Percentiles rank a stretch among this genome's conserved stretches.
Conservation (phyloP, 352 stramenopile genomes). For the Globisporangium uncinulatum region DNA sequence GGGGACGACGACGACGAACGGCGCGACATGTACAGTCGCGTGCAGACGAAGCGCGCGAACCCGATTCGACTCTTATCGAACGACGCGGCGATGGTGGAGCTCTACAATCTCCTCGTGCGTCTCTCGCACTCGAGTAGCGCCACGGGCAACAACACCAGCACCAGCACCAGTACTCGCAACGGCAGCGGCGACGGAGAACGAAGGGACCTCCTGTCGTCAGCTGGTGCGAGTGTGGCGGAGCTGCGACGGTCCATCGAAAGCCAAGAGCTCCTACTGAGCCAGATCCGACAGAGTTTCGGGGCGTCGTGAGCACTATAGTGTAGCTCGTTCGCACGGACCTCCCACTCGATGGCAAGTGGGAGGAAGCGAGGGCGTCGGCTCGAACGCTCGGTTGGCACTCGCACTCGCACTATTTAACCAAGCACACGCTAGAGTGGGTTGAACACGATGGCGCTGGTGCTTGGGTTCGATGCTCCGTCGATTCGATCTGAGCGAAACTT, state of each 20-base stretch:
- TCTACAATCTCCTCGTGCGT: constrained; percentile 16
- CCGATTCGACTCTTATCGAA: constrained; percentile 8
- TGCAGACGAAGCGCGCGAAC: constrained; percentile 8
- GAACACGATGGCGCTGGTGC: too few relatives aligned
- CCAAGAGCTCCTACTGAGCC: constrained; percentile 8
- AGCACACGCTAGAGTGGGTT: too few relatives aligned
- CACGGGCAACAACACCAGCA: not conserved
- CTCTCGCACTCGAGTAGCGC: constrained; percentile 11
- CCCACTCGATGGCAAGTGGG: constrained; percentile 12
- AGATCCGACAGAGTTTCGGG: constrained; percentile 11
- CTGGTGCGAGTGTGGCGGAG: constrained; percentile 3
- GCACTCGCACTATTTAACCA: not conserved
- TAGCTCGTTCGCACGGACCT: not conserved
- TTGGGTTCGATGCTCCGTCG: too few relatives aligned
- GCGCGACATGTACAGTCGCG: constrained; percentile 6
- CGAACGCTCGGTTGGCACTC: not conserved
- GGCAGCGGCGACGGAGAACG: not conserved
- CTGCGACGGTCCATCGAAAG: constrained; percentile 13
- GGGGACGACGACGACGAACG: constrained; percentile 3
- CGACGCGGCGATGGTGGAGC: constrained; percentile 10
- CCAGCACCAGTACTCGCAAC: not conserved
- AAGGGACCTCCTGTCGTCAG: too few relatives aligned
- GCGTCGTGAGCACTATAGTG: not conserved
- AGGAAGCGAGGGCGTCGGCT: not conserved
- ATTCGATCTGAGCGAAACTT: too few relatives aligned